Percentiles rank a stretch among this genome's conserved stretches.
These are phyloP conservation scores for Pyrenochaeta sp. DNA, from an alignment of 2,329 filamentous ascomycete species.

Conservation along the genomic window DNA sequence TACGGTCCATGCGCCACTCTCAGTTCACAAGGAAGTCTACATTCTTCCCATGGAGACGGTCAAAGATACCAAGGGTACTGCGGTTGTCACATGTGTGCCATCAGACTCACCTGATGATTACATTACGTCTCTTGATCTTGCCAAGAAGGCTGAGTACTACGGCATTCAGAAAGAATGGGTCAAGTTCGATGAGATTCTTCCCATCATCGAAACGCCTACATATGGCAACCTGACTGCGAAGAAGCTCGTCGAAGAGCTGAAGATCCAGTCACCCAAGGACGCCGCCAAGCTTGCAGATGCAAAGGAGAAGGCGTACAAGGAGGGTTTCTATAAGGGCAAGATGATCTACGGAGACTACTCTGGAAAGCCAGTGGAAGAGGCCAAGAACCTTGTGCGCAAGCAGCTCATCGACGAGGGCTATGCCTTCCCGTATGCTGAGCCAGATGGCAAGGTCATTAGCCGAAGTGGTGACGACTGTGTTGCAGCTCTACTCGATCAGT, in stretches of 20 bases:
- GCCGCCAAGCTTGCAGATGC: conserved; percentile 88
- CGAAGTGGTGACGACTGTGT: conserved; percentile 93
- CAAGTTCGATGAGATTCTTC: conserved; percentile 79
- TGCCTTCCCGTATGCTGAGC: conserved; percentile 93
- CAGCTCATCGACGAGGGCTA: conserved; percentile 77
- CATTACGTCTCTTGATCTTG: conserved; percentile 84
- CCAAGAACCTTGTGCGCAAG: conserved; percentile 83
- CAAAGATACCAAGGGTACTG: conserved; percentile 91
- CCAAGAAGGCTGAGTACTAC: conserved; percentile 93
- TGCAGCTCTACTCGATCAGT: conserved; percentile 91
- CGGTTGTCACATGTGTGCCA: conserved; percentile 93
- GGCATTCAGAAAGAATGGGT: conserved; percentile 97
- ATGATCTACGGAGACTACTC: conserved; percentile 89
- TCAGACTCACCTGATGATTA: conserved; percentile 97
- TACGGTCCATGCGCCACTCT: conserved; percentile 88
- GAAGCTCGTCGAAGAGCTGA: conserved; percentile 85
- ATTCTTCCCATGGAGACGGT: conserved; percentile 96
- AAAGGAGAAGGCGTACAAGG: conserved; percentile 96
- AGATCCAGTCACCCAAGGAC: conserved; percentile 97
- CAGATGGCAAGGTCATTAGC: conserved; percentile 85
- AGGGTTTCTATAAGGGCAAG: conserved; percentile 94
- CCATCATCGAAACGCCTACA: conserved; percentile 77
- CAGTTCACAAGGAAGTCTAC: conserved; percentile 77
- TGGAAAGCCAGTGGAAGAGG: conserved; percentile 84
- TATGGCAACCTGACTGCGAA: conserved; percentile 87